Evolutionary conservation across 106 monocot species (phyloP), one percentile per base, ranked within the genome.

Genomic region (Dactylorhiza incarnata): DNA sequence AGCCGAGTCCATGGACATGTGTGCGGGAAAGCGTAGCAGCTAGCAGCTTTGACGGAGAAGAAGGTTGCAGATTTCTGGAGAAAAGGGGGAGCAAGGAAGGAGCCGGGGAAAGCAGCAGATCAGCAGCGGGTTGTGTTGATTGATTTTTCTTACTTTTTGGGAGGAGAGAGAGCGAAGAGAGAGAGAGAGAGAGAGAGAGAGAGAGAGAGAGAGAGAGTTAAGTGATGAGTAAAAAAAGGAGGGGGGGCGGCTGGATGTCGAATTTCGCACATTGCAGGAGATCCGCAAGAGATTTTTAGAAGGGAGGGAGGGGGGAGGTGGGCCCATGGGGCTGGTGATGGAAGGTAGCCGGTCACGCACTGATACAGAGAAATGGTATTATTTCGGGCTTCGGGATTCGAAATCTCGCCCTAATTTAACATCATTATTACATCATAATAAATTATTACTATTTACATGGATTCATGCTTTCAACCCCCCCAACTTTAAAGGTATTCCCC

Each of bases 41-140:
- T n/a, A n/a, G n/a, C n/a, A 68, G 69, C 45, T 70, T 70, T 70
- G 69, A 66, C 13, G 69, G 43, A 70, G 68, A n/a, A n/a, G 43
- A 68, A 68, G 66, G 66, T 52, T 11, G 52, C 52, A 37, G 66
- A 66, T 66, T 15, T 52, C 66, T 24, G 29, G 37, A 9, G 29
- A 66, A 24, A 23, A 15, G 23, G 22, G 5, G 66, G 19, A 16
- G 19, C n/a, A 20, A 14, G 51, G 51, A 14, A 14, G 51, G 51
- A 14, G 51, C 12, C 12, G 51, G 51, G 5, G 51, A 14, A 52
- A 52, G 51, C 2, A 62, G 23, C 20, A 24, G 61, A 62, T 37
- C 37, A 37, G 37, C 37, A 24, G 23, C 61, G 1, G 61, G 20
- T 9, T 62, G 61, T 19, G 61, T 24, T 62, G 61, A 62, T 54